Base-by-base conservation (phyloP, 2,329 filamentous ascomycete genomes). In the Nothopassalora personata region DNA sequence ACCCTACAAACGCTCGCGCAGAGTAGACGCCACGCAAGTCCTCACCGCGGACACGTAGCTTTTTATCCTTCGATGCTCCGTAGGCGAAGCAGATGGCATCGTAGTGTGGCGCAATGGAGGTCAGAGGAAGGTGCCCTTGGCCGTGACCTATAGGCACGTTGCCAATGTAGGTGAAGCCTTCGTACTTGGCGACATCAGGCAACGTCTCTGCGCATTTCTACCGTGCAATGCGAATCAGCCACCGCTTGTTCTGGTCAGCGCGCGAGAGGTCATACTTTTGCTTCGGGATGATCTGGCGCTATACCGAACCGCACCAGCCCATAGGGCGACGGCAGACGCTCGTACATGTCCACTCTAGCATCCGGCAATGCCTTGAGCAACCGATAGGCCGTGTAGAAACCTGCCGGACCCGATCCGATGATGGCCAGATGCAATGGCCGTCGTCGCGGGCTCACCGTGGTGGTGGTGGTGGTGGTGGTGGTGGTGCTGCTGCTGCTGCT, bases 221-320 rank as follows among this genome's bases (percentile, higher is more conserved):
- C 60, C 60, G 65, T 58, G 60, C 48, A 57, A 55, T 59, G 62
- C 60, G 58, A 31, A 67, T 68, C 67, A 68, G 64, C 60, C 39
- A 56, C 59, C 47, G 43, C 43, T n/a, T 5, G 11, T 31, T 30
- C 31, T 19, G 8, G 54, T 33, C 15, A 27, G 54, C 11, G 28
- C 4, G 33, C 13, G 48, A 45, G 59, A 53, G 23, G 49, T 56
- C 76, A 60, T 77, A 94, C 91, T 85, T 99, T 99, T 66, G 99
- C 94, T 77, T 99, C 93, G 0, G 94, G 93, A 75, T 99, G 94
- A 73, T 99, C 94, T 5, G 94, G 94, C n/a, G 94, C 95, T 59
- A 99, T 94, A 8, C 94, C 94, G 71, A 94, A 96, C 57, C 94
- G 83, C 53, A 96, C 92, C 57, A 99, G 81, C 1, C 94, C 94